Conservation (phyloP, 345 rosid genomes). For the Reutealis trisperma region DNA sequence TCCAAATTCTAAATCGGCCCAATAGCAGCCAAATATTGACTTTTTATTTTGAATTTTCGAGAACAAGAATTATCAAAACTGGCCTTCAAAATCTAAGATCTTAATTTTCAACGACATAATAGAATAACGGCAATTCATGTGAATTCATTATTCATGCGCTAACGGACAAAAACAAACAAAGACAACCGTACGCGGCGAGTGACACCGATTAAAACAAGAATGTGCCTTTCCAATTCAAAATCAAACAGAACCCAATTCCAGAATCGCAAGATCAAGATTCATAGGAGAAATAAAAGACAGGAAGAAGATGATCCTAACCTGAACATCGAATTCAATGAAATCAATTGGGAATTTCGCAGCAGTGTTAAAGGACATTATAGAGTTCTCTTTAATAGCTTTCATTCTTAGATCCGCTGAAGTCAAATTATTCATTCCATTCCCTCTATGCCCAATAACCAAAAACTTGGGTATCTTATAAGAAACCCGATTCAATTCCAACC, state of each 20-base stretch:
- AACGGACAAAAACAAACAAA: background rate
- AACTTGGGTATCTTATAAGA: slow-evolving; percentile 58
- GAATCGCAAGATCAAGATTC: background rate
- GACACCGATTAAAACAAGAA: background rate
- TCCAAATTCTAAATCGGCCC: background rate
- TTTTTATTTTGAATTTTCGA: too few species aligned
- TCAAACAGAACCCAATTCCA: background rate
- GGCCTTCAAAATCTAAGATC: too few species aligned
- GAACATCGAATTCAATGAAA: slow-evolving; percentile 97
- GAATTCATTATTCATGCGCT: background rate
- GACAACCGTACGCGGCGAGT: slow-evolving; percentile 32
- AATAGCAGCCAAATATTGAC: background rate
- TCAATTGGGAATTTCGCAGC: slow-evolving; percentile 76
- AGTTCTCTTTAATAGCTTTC: slow-evolving; percentile 74
- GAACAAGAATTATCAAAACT: background rate
- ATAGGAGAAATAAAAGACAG: background rate
- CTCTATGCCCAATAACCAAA: slow-evolving; percentile 82
- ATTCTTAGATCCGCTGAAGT: slow-evolving; percentile 63
- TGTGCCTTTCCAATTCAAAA: background rate
- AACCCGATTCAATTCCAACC: slow-evolving; percentile 34
- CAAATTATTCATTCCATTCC: slow-evolving; percentile 82
- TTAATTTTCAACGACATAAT: too few species aligned
- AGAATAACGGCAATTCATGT: too few species aligned
- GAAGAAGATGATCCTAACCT: slow-evolving; percentile 44
- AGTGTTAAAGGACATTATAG: slow-evolving; percentile 69